These are phyloP conservation scores for Emmonsiellopsis sp. DNA, from an alignment of 2,329 filamentous ascomycete species.

Conservation along the genomic window DNA sequence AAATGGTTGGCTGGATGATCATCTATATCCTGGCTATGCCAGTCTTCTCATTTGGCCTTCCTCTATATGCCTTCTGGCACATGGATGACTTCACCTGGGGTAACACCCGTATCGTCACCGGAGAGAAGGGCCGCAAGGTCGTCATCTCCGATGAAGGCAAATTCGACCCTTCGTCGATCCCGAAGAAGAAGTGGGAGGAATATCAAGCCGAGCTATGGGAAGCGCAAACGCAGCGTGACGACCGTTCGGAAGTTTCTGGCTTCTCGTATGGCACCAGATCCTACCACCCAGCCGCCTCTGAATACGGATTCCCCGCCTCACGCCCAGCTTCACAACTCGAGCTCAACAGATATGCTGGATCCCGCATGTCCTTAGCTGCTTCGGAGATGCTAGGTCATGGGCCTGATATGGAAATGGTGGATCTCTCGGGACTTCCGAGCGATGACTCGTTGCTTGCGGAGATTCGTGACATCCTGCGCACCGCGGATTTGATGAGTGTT, in stretches of 20 bases:
- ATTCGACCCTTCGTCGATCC: conserved; percentile 86
- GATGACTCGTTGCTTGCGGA: conserved; percentile 88
- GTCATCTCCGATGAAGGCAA: conserved; percentile 96
- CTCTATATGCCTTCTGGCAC: conserved; percentile 95
- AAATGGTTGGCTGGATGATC: conserved; percentile 99
- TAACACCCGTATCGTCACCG: conserved; percentile 93
- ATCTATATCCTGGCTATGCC: conserved; percentile 88
- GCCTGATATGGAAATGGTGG: conserved; percentile 63
- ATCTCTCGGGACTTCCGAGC: conserved; percentile 66
- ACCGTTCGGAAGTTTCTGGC: conserved; percentile 85
- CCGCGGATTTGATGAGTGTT: conserved; percentile 90
- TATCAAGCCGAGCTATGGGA: conserved; percentile 99
- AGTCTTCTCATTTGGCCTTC: conserved; percentile 81
- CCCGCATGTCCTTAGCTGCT: conserved; percentile 71
- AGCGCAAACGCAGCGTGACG: conserved; percentile 71
- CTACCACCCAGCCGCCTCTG: conserved; percentile 52
- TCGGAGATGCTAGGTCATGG: conserved; percentile 48
- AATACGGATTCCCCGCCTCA: conserved; percentile 62
- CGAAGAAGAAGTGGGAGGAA: conserved; percentile 98
- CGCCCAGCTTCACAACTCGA: conserved; percentile 53
- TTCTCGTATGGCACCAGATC: conserved; percentile 89
- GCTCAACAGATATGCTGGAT: conserved; percentile 45
- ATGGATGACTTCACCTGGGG: conserved; percentile 99
- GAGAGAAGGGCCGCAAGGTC: conserved; percentile 85
- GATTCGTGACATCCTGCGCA: conserved; percentile 86